Evolutionary conservation across 2,329 filamentous ascomycete genomes (phyloP), one percentile per base, ranked within the genome.

Genomic region (Xylariaceae sp.): DNA sequence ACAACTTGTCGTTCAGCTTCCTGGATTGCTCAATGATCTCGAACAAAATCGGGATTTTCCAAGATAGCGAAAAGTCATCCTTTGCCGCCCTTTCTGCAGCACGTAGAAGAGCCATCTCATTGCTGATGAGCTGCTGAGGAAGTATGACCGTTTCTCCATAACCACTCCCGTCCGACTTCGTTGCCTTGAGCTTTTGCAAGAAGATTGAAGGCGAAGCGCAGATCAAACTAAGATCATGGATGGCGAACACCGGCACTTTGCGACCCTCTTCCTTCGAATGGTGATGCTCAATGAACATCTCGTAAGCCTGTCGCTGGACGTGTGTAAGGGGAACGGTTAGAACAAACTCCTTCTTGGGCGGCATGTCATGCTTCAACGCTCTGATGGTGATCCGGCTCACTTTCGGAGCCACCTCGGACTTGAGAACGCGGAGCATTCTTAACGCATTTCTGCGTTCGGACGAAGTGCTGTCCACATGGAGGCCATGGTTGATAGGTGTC

Each of bases 321-420:
- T 75, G 67, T 0, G 88, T 90, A 9, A 94, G 76, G 5, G 87
- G 83, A 4, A 96, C 77, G 2, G 81, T 88, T 56, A 97, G 81
- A 35, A 95, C 82, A 69, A 93, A 96, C 69, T 97, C 92, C 6
- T 81, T 82, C 71, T 96, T 97, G 0, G 78, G 76, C 2, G 89
- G 89, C 49, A 96, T 76, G 45, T 86, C 83, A 10, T 85, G 77
- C 62, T 82, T 81, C 49, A 96, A 76, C 4, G 81, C 80, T 13
- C 74, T 72, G 61, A 91, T 87, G 54, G 89, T 90, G 6, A 82
- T 84, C 34, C 92, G 84, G 68, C 92, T 80, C 13, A 96, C 85
- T 72, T 95, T 95, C 4, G 90, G 88, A 1, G 82, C 82, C 18
- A 96, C 84, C 49, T 88, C 86, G 23, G 81, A 74, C 66, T 89